phyloP scores from a whole-genome alignment of 345 rosid genomes.

The Citrus mangshanensis region DNA sequence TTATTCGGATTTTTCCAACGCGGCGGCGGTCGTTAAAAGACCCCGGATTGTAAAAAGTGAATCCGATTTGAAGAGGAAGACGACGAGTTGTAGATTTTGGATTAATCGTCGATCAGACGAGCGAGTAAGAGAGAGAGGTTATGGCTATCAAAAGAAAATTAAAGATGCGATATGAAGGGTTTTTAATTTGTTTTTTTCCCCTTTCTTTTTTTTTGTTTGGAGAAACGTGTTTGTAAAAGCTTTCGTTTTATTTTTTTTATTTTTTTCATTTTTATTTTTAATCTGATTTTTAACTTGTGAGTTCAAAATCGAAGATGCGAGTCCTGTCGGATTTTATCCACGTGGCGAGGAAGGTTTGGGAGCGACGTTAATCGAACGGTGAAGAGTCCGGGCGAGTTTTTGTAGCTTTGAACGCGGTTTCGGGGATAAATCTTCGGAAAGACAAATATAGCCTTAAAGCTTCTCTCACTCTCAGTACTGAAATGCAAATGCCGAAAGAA shows the following conservation, averaged over 20 bases:
- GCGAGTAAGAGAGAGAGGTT: conserved; percentile 11
- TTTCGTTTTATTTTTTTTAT: not conserved
- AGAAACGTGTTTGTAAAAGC: conserved; percentile 25
- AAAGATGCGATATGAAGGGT: conserved; percentile 14
- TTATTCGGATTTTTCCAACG: conserved; percentile 3
- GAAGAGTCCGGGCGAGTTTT: not conserved
- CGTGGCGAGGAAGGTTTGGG: not conserved
- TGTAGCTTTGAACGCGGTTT: not conserved
- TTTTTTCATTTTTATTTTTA: not conserved
- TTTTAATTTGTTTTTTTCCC: not conserved
- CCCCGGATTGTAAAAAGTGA: conserved; percentile 25
- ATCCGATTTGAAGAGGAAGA: conserved; percentile 35
- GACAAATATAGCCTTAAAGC: not conserved
- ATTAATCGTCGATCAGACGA: conserved; percentile 56
- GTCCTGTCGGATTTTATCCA: not conserved
- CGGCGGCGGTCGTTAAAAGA: conserved; percentile 23
- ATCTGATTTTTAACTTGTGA: not conserved
- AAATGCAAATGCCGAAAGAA: not conserved
- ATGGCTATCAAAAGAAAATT: not conserved
- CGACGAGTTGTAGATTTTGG: conserved; percentile 38
- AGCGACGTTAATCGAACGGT: not conserved
- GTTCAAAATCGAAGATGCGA: not conserved
- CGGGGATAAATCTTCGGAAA: not conserved
- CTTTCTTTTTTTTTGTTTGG: conserved; percentile 16
- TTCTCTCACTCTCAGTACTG: no score